Conservation (phyloP, 2,329 filamentous ascomycete species). For the Gremmenia infestans region DNA sequence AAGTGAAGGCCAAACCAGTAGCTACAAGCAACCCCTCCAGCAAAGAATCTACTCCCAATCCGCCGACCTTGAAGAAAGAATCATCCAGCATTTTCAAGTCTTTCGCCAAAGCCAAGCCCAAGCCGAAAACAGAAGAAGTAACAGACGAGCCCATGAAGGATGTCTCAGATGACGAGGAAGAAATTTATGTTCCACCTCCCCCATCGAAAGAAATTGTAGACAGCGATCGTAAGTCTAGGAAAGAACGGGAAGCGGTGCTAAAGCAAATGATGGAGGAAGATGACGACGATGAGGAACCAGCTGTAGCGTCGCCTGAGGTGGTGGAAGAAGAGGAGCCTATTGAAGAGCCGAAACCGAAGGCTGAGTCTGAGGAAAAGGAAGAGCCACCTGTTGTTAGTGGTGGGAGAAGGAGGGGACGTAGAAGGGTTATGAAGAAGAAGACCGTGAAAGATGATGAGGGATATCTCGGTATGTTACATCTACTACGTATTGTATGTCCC, state of each 20-base stretch:
- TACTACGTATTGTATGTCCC: background rate
- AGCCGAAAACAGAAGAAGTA: constrained; percentile 40
- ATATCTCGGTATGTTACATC: constrained; percentile 65
- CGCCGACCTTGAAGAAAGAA: constrained; percentile 48
- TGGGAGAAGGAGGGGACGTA: constrained; percentile 68
- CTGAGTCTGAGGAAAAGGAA: constrained; percentile 38
- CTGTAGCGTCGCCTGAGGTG: constrained; percentile 42
- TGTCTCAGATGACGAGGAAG: constrained; percentile 51
- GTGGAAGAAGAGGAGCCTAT: constrained; percentile 38
- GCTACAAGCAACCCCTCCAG: constrained; percentile 16
- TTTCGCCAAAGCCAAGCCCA: constrained; percentile 67
- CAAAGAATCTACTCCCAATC: constrained; percentile 26
- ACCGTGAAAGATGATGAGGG: constrained; percentile 83
- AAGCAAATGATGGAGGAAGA: constrained; percentile 72
- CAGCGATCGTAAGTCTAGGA: constrained; percentile 40
- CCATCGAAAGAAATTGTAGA: constrained; percentile 32
- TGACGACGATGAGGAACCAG: constrained; percentile 42
- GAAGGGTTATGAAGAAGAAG: constrained; percentile 83
- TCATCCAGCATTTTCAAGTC: constrained; percentile 68
- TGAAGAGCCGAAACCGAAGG: constrained; percentile 22
- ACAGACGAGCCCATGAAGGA: constrained; percentile 52
- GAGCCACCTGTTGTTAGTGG: constrained; percentile 41
- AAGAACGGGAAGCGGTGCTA: constrained; percentile 61
- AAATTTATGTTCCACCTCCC: constrained; percentile 42
- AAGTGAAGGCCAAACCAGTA: constrained; percentile 17